These are phyloP conservation scores for Talaromyces sp. DNA, from an alignment of 2,329 filamentous ascomycete species.

Conservation along the genomic window DNA sequence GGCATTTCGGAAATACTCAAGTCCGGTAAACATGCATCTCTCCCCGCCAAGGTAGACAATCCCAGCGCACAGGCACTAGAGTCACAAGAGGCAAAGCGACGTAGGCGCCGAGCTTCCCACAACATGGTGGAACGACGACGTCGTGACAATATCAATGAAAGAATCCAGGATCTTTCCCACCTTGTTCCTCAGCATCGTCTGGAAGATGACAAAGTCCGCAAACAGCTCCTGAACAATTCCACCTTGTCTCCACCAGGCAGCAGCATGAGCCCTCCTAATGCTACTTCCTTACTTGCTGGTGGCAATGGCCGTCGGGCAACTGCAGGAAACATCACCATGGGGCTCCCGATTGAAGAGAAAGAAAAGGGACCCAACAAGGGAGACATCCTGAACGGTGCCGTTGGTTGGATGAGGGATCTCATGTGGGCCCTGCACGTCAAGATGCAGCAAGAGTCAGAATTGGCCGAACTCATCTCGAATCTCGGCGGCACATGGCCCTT, in stretches of 20 bases:
- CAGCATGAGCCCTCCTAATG: slow-evolving; percentile 56
- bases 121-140: slow-evolving; percentile 93
- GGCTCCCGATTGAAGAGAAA: slow-evolving; percentile 90
- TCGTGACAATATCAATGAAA: slow-evolving; percentile 97
- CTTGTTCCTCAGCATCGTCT: slow-evolving; percentile 88
- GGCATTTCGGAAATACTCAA: slow-evolving; percentile 88
- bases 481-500: slow-evolving; percentile 76
- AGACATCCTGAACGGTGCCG: slow-evolving; percentile 94
- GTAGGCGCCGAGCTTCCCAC: slow-evolving; percentile 87
- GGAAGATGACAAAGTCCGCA: slow-evolving; percentile 95
- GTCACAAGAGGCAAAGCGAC: slow-evolving; percentile 89
- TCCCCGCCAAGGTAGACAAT: slow-evolving; percentile 79
- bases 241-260: slow-evolving; percentile 79
- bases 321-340: slow-evolving; percentile 85
- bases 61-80: slow-evolving; percentile 57
- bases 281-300: slow-evolving; percentile 80
- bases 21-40: slow-evolving; percentile 76
- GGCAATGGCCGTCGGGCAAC: slow-evolving; percentile 76
- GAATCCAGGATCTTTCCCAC: slow-evolving; percentile 93
- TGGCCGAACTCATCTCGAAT: slow-evolving; percentile 71
- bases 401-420: slow-evolving; percentile 94
- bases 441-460: slow-evolving; percentile 82
- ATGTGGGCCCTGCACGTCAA: slow-evolving; percentile 96
- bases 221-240: slow-evolving; percentile 88
- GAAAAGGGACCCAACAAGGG: slow-evolving; percentile 99